Evolutionary conservation across 2,329 filamentous ascomycete genomes (phyloP), one percentile per base, ranked within the genome.

Genomic region (Paracoccidioides brasiliensis): DNA sequence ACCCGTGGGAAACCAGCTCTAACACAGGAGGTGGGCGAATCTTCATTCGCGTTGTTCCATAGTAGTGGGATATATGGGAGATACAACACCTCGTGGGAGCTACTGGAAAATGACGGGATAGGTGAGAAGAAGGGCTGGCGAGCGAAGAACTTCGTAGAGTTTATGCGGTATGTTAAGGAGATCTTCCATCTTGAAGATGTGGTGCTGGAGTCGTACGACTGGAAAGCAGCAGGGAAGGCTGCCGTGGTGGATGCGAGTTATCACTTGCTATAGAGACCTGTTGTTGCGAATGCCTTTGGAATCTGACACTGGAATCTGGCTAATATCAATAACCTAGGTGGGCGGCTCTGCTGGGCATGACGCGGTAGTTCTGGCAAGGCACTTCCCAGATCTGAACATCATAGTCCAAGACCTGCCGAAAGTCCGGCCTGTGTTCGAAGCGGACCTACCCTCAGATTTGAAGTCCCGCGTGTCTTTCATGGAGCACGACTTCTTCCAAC

Each of bases 401-500:
- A 55, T 55, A 9, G 60, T 63, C 28, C 60, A 63, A 28, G 60
- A 62, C 43, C 52, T 58, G n/a, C 52, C 55, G 1, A 41, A 60
- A 7, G 57, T 62, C 44, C 52, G 52, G 22, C 32, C 41, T 4
- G 54, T 28, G 4, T 55, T 52, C 41, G 37, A 55, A 3, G 44
- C 38, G 15, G 55, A 51, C 5, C 8, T 62, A 1, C 54, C 56
- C 10, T 33, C 41, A 30, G 52, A 58, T 7, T 48, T 58, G 37
- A 54, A 55, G 33, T 28, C 49, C 15, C 66, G 67, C 49, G 64
- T 70, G 43, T 62, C 59, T 5, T 73, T 73, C 57, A 69, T 73
- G 58, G 69, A 69, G 3, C 80, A 84, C 63, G 77, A 82, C 61
- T 81, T 84, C 63, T 81, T 83, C 64, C 71, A 71, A 5, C 73